Base-by-base conservation (phyloP, 192 early-diverging fungal species). In the Coemansia sp. region DNA sequence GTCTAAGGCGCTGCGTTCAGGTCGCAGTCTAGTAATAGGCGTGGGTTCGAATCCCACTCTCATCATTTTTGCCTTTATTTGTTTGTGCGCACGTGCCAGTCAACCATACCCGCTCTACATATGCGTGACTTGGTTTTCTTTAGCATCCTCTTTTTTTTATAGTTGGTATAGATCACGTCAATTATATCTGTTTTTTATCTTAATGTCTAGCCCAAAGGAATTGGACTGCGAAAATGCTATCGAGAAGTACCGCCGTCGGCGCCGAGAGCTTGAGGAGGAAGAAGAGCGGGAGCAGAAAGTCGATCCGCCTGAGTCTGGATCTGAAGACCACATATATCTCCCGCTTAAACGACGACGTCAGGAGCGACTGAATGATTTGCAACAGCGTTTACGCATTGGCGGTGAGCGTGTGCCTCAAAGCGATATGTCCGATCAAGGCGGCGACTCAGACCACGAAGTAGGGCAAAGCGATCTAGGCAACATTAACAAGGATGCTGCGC, bases 181-280 rank as follows among this genome's bases (percentile, higher is more conserved):
- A 16, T 44, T 14, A 44, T 10, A 10, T 24, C 23, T 50, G 52
- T 4, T 27, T 54, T 28, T 54, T 23, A 18, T 50, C 23, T 30
- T 24, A 25, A 55, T 28, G 25, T 25, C 24, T 54, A 18, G 52
- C 23, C 7, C 25, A 54, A 28, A 54, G 7, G 22, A 18, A 19
- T 24, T 28, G 21, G 60, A 62, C n/a, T 51, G 59, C 3, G 34
- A 61, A 9, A 57, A 52, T 9, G 58, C 60, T 10, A 61, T 72
- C 22, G 75, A 78, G 50, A 71, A 71, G 52, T 78, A 72, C 69
- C 65, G 75, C 24, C 65, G 62, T 53, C 75, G 75, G 34, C 75
- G 75, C 16, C 49, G 75, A 49, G 69, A 78, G 69, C 54, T 78
- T 5, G 75, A 78, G 27, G 54, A 60, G 25, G 69, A 72, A 47